Evolutionary conservation across 2,329 filamentous ascomycete genomes (phyloP), one percentile per base, ranked within the genome.

Genomic region (Chalaropsis thielavioides): DNA sequence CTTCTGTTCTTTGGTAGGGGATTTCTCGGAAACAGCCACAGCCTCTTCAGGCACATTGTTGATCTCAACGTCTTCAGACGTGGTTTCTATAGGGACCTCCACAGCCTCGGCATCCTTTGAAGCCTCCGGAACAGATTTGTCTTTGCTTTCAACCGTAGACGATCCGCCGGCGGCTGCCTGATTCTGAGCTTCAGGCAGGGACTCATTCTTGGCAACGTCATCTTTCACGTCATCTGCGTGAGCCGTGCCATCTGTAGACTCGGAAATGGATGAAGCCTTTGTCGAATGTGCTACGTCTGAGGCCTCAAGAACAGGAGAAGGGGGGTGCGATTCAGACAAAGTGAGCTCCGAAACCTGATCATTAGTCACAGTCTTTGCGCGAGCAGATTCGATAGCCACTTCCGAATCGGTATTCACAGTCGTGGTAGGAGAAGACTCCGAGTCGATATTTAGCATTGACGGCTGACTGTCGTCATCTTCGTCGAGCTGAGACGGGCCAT

Each of bases 181-280:
- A 4, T 24, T 51, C 19, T 51, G 46, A 15, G 4, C 2, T 51
- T 51, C 46, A 27, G 46, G 1, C 10, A 27, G 3, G 13, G 7
- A 0, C 22, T 15, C 19, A 3, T 7, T 13, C 46, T 51, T 24
- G 5, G 24, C 15, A 2, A 61, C 11, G 15, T n/a, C 68, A 19
- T 71, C 70, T 64, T 74, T 73, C 11, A 74, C 76, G 58, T 76
- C 76, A 6, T 68, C 67, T 13, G 73, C 74, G 56, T 78, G 76
- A 1, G 82, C 72, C 3, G 83, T 85, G 70, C 84, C 82, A 66
- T 85, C 80, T 1, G 83, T 85, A 1, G 80, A 82, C 67, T 85
- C 84, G 5, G 83, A 86, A 10, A 86, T 71, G 0, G 84, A 86
- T 0, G 83, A 86, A 3, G 84, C 83, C 69, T 81, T 83, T 6